Conservation (phyloP, 2,329 filamentous ascomycete species). For the Epichloe bromicola region DNA sequence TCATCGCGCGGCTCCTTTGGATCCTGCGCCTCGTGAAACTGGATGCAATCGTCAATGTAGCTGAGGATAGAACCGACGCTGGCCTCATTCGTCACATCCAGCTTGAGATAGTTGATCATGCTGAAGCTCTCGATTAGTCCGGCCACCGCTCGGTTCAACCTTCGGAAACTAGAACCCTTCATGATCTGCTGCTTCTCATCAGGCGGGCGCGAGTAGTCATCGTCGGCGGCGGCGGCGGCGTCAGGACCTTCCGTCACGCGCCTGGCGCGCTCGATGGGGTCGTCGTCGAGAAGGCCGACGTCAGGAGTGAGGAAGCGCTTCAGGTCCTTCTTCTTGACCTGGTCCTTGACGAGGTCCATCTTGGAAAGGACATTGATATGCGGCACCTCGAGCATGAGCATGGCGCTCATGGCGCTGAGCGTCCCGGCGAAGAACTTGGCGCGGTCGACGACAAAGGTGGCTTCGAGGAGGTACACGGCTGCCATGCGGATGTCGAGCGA, state of each 20-base stretch:
- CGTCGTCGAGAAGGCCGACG: conserved; percentile 67
- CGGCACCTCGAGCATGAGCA: conserved; percentile 96
- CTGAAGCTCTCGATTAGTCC: conserved; percentile 92
- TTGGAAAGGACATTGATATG: conserved; percentile 95
- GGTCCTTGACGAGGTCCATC: conserved; percentile 91
- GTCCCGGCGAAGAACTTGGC: conserved; percentile 97
- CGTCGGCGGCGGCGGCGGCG: conserved; percentile 34
- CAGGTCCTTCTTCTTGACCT: conserved; percentile 74
- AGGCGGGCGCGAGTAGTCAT: conserved; percentile 45
- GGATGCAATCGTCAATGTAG: conserved; percentile 89
- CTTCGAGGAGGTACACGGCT: conserved; percentile 87
- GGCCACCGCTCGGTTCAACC: conserved; percentile 77
- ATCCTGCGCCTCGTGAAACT: conserved; percentile 88
- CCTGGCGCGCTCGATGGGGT: conserved; percentile 41
- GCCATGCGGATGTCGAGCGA: conserved; percentile 83
- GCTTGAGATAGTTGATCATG: conserved; percentile 89
- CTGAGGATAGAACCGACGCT: conserved; percentile 75
- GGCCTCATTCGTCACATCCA: conserved; percentile 84
- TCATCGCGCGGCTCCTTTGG: conserved; percentile 66
- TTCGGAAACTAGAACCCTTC: conserved; percentile 69
- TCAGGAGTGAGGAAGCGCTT: conserved; percentile 87
- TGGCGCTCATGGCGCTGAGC: conserved; percentile 92
- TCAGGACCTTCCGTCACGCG: conserved; percentile 25
- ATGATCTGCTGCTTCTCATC: conserved; percentile 57
- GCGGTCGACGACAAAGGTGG: conserved; percentile 87